These are phyloP conservation scores for Teunomyces panamensis DNA, from an alignment of 805 yeast species.

Conservation along the genomic window DNA sequence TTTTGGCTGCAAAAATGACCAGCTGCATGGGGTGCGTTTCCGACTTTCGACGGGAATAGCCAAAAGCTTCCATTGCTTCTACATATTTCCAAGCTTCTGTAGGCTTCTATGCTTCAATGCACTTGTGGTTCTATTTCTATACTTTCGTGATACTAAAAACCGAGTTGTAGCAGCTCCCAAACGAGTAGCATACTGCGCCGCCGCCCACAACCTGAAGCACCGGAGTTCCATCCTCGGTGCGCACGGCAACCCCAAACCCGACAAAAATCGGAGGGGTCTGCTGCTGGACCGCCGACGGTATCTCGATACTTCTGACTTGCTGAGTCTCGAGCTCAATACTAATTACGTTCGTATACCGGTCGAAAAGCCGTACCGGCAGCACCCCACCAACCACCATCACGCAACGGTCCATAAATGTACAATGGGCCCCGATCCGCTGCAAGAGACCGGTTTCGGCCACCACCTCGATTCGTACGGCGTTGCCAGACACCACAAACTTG, in stretches of 20 bases:
- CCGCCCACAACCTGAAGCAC: constrained; percentile 47
- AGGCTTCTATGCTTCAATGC: not conserved
- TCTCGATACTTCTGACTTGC: constrained; percentile 12
- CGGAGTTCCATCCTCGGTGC: not conserved
- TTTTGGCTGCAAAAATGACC: not conserved
- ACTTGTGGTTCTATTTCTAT: too few relatives aligned
- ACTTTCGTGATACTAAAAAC: constrained; percentile 11
- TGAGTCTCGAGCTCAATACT: constrained; percentile 14
- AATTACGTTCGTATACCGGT: constrained; percentile 10
- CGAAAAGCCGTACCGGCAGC: constrained; percentile 34
- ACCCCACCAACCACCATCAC: constrained; percentile 60
- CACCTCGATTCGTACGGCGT: constrained; percentile 7
- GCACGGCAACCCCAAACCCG: constrained; percentile 46
- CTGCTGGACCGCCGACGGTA: constrained; percentile 38
- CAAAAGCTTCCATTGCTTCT: not conserved
- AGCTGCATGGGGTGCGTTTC: not conserved
- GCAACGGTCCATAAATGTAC: constrained; percentile 26
- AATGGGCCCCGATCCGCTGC: constrained; percentile 50
- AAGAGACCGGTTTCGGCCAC: constrained; percentile 25
- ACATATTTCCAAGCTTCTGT: not conserved
- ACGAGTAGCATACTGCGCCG: constrained; percentile 81
- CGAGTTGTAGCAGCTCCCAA: constrained; percentile 49
- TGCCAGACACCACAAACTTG: constrained; percentile 23
- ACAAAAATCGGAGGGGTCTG: constrained; percentile 47
- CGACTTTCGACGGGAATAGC: not conserved